These are phyloP conservation scores for Gentiana straminea DNA, from an alignment of 257 asterid genomes.

Conservation along the genomic window DNA sequence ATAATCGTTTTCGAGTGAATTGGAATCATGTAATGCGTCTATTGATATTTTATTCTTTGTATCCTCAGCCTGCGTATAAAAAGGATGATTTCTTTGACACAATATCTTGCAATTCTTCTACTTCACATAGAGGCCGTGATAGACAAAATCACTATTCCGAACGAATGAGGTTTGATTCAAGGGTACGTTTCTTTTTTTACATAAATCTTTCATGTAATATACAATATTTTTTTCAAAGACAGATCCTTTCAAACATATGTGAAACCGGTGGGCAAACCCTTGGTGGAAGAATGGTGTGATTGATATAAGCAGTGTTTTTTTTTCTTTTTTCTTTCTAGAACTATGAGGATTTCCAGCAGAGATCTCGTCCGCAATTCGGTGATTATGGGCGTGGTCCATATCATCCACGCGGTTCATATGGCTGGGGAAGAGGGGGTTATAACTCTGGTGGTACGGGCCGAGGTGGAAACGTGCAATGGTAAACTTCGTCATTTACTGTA, in stretches of 20 bases:
- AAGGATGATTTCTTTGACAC: constrained; percentile 76
- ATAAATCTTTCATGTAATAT: not conserved
- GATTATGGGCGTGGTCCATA: constrained; percentile 32
- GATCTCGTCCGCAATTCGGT: constrained; percentile 27
- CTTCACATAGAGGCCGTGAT: constrained; percentile 40
- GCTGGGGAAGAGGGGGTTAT: constrained; percentile 57
- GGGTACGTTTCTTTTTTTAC: constrained; percentile 27
- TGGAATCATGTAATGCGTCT: not conserved
- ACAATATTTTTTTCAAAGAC: not conserved
- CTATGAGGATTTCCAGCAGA: constrained; percentile 45
- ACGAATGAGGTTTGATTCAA: constrained; percentile 38
- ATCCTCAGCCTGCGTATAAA: constrained; percentile 64
- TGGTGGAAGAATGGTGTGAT: not conserved
- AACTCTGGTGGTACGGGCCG: constrained; percentile 38
- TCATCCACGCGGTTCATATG: constrained; percentile 23
- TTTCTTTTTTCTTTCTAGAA: constrained; percentile 23
- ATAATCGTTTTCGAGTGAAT: not conserved
- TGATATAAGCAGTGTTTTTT: not conserved
- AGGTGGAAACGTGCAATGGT: constrained; percentile 35
- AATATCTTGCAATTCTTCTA: constrained; percentile 44
- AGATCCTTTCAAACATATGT: not conserved
- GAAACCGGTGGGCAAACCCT: not conserved
- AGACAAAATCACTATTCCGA: constrained; percentile 37
- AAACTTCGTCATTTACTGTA: not conserved
- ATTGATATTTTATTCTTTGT: constrained; percentile 1